Conservation (phyloP, 2,329 filamentous ascomycete species). For the Chaetoscypha palmicola region DNA sequence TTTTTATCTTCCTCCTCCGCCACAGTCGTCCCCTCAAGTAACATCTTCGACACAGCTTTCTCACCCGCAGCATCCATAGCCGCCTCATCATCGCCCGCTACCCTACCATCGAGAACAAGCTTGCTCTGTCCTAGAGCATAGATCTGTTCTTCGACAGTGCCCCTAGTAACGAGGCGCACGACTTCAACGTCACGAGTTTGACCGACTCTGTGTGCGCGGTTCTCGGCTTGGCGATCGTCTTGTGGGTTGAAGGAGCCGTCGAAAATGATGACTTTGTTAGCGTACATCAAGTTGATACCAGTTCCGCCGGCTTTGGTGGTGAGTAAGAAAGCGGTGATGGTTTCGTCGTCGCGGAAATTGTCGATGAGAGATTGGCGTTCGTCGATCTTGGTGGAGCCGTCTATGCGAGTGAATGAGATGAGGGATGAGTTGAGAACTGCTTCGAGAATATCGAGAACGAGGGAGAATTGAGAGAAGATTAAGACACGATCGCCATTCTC, state of each 20-base stretch:
- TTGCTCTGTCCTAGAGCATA: slow-evolving; percentile 88
- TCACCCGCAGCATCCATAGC: slow-evolving; percentile 33
- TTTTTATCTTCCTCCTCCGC: slow-evolving; percentile 8
- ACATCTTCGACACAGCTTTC: slow-evolving; percentile 25
- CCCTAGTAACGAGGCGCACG: slow-evolving; percentile 70
- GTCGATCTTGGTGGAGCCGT: slow-evolving; percentile 74
- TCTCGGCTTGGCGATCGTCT: slow-evolving; percentile 97
- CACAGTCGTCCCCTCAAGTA: slow-evolving; percentile 22
- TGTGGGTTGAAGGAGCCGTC: slow-evolving; percentile 97
- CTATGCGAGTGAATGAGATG: slow-evolving; percentile 77
- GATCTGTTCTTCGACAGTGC: slow-evolving; percentile 89
- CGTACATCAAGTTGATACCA: slow-evolving; percentile 89
- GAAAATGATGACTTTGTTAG: slow-evolving; percentile 97
- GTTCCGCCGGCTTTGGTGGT: slow-evolving; percentile 94
- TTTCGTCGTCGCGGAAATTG: slow-evolving; percentile 67
- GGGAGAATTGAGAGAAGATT: slow-evolving; percentile 89
- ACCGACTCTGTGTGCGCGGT: slow-evolving; percentile 89
- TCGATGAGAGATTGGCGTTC: slow-evolving; percentile 85
- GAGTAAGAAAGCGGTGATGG: slow-evolving; percentile 85
- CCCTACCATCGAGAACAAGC: slow-evolving; percentile 74
- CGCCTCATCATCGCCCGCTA: slow-evolving; percentile 51
- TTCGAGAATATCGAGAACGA: slow-evolving; percentile 83
- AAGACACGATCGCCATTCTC: slow-evolving; percentile 78
- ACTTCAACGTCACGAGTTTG: slow-evolving; percentile 89
- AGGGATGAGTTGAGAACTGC: slow-evolving; percentile 67